Conservation (phyloP, 2,329 filamentous ascomycete genomes). For the Pseudogymnoascus sp. region DNA sequence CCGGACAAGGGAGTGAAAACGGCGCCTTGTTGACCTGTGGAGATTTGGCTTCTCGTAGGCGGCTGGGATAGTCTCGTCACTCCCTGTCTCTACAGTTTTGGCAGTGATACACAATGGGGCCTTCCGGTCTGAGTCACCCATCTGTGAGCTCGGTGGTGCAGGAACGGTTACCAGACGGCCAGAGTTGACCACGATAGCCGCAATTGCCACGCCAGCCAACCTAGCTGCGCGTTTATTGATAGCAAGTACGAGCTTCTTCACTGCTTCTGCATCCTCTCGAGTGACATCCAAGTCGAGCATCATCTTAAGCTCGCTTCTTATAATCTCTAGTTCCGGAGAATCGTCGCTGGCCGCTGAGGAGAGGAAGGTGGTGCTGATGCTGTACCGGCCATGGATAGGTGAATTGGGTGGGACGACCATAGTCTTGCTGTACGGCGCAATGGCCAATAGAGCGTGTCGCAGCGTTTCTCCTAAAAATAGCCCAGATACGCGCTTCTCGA, state of each 20-base stretch:
- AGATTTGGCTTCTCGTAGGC: neutral
- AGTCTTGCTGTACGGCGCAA: constrained; percentile 68
- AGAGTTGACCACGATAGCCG: constrained; percentile 72
- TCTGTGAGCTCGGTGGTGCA: constrained; percentile 27
- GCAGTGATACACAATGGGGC: constrained; percentile 16
- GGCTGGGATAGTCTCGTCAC: neutral
- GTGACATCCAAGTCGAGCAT: constrained; percentile 70
- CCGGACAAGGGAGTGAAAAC: neutral
- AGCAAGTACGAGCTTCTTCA: constrained; percentile 74
- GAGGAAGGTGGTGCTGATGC: constrained; percentile 83
- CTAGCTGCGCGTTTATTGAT: constrained; percentile 84
- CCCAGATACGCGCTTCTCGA: constrained; percentile 94
- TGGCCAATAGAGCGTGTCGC: constrained; percentile 63
- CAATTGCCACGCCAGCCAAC: constrained; percentile 80
- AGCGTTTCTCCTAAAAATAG: constrained; percentile 98
- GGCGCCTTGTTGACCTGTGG: neutral
- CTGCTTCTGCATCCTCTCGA: constrained; percentile 77
- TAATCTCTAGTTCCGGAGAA: constrained; percentile 61
- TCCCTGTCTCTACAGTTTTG: constrained; percentile 11
- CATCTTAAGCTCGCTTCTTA: constrained; percentile 71
- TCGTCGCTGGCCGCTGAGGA: constrained; percentile 79
- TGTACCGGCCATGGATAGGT: constrained; percentile 72
- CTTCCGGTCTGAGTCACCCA: constrained; percentile 17
- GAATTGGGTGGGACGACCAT: constrained; percentile 63
- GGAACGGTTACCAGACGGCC: constrained; percentile 69